Percentiles rank a stretch among this genome's conserved stretches.
Evolutionary conservation across 148 eudicot genomes (phyloP).

Genomic region (Rhododendron griersonianum): DNA sequence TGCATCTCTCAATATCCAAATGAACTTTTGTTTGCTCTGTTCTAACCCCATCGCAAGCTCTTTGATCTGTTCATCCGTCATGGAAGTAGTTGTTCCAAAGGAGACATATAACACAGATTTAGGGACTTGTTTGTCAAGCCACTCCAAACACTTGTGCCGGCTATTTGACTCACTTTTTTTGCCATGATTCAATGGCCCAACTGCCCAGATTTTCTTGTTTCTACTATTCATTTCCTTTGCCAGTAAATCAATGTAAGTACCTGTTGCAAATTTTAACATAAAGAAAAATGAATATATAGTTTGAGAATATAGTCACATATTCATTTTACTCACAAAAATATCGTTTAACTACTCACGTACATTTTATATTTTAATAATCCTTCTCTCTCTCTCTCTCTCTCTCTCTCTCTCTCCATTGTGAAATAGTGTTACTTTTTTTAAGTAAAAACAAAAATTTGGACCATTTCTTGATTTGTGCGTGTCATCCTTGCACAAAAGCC

Average conservation of each 20-base stretch:
- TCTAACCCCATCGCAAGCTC: conserved; percentile 8
- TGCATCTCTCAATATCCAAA: conserved; percentile 13
- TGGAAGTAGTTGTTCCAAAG: not conserved
- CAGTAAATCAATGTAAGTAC: conserved; percentile 22
- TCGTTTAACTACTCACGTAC: too few relatives aligned
- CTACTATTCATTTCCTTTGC: conserved; percentile 4
- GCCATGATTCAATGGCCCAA: not conserved
- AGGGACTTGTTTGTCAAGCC: conserved; percentile 5
- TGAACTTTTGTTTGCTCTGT: conserved; percentile 2
- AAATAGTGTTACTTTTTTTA: too few relatives aligned
- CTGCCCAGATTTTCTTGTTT: conserved; percentile 16
- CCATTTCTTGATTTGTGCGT: too few relatives aligned
- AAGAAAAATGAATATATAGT: not conserved
- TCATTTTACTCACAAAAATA: too few relatives aligned
- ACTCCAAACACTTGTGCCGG: conserved; percentile 5
- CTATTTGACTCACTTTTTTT: too few relatives aligned
- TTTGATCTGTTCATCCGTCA: conserved; percentile 5
- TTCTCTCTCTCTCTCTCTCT: too few relatives aligned
- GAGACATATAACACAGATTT: not conserved
- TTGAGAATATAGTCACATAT: not conserved
- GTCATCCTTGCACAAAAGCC: fast-evolving
- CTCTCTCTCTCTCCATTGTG: too few relatives aligned
- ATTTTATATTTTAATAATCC: too few relatives aligned
- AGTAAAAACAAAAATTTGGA: too few relatives aligned
- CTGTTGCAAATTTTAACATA: not conserved